phyloP scores from a whole-genome alignment of 2,329 filamentous ascomycete genomes.

The Aspergillus viridinutans region DNA sequence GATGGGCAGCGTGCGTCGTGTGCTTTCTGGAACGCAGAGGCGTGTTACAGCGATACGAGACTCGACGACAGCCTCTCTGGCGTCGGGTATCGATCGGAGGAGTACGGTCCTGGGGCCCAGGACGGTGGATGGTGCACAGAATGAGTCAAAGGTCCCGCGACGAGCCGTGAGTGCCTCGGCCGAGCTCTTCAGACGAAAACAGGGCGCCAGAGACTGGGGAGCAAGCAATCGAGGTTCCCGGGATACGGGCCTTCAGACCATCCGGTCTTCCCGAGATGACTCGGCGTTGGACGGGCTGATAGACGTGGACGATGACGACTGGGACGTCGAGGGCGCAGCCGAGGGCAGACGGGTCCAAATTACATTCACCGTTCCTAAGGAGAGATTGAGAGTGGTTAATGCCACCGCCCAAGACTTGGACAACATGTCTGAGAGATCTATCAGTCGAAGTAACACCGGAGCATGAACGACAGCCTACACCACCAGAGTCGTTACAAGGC shows the following conservation, averaged over 20 bases:
- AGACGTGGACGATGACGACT: conserved; percentile 49
- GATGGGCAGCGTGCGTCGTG: conserved; percentile 65
- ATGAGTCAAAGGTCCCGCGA: conserved; percentile 29
- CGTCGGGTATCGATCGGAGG: conserved; percentile 27
- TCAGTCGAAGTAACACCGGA: conserved; percentile 21
- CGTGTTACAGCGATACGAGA: conserved; percentile 17
- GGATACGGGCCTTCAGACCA: conserved; percentile 11
- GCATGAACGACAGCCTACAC: background rate
- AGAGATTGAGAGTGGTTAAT: conserved; percentile 85
- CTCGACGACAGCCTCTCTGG: conserved; percentile 13
- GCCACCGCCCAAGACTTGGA: conserved; percentile 47
- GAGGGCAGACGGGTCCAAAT: conserved; percentile 70
- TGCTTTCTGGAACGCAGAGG: conserved; percentile 49
- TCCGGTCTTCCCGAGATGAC: conserved; percentile 21
- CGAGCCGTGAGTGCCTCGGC: conserved; percentile 48
- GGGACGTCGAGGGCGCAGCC: conserved; percentile 72
- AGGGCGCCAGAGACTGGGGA: conserved; percentile 52
- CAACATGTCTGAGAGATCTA: conserved; percentile 25
- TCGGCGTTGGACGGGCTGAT: conserved; percentile 22
- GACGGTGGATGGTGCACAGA: conserved; percentile 3
- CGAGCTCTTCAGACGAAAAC: conserved; percentile 46
- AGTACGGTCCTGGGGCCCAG: conserved; percentile 19
- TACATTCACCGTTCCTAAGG: conserved; percentile 91
- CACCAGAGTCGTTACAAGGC: background rate
- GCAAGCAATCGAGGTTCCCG: conserved; percentile 29